A percentile compares a stretch with the other conserved stretches of the same genome.
Conservation (phyloP, 2,329 filamentous ascomycete genomes). For the Tetracladium maxilliforme region DNA sequence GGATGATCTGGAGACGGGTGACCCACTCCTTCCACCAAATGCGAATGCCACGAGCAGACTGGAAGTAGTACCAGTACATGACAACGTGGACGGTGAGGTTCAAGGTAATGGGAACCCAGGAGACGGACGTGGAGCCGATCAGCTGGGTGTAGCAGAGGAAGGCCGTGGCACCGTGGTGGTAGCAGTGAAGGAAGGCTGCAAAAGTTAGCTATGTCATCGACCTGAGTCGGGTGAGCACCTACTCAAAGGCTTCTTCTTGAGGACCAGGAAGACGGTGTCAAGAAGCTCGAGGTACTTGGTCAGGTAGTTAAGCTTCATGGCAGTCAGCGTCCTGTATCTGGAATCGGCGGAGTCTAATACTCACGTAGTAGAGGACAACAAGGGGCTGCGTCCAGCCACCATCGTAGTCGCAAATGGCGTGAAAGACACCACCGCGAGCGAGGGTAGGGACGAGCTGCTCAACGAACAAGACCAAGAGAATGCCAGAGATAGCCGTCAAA, state of each 20-base stretch:
- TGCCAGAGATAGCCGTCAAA: constrained; percentile 71
- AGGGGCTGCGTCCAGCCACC: constrained; percentile 92
- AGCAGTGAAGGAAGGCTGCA: constrained; percentile 87
- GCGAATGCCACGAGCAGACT: constrained; percentile 84
- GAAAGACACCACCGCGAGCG: constrained; percentile 69
- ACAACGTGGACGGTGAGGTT: constrained; percentile 93
- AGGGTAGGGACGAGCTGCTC: constrained; percentile 85
- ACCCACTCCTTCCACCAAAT: constrained; percentile 99
- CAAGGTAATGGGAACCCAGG: constrained; percentile 85
- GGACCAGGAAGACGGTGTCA: constrained; percentile 90
- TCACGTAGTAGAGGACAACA: constrained; percentile 91
- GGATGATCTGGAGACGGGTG: constrained; percentile 89
- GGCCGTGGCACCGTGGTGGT: constrained; percentile 94
- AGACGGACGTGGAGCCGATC: constrained; percentile 81
- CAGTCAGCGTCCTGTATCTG: constrained; percentile 18
- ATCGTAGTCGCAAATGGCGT: constrained; percentile 64
- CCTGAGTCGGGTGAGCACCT: constrained; percentile 14
- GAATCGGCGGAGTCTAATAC: constrained; percentile 19
- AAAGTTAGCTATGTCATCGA: constrained; percentile 13
- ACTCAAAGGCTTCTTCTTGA: constrained; percentile 99
- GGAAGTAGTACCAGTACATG: constrained; percentile 99
- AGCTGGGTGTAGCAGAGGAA: constrained; percentile 97
- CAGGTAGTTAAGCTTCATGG: constrained; percentile 75
- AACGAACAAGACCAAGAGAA: constrained; percentile 70
- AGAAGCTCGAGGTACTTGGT: constrained; percentile 95